Base-by-base conservation (phyloP, 345 rosid genomes). In the Pseudoturritis turrita region DNA sequence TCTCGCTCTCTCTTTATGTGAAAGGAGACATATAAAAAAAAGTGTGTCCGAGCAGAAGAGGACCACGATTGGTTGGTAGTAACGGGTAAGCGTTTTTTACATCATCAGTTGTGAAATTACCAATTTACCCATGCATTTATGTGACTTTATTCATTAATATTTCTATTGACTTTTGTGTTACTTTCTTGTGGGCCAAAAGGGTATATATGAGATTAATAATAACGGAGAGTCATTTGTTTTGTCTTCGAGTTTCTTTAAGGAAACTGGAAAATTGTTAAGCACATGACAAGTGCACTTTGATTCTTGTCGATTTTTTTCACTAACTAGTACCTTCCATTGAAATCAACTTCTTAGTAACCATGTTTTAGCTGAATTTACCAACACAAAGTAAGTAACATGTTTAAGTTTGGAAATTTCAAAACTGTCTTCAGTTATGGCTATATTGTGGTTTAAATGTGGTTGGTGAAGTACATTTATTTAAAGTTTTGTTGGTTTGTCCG, bases 51-150 rank as follows among this genome's bases (percentile, higher is more conserved):
- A 69, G 25, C 65, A 61, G 49, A 59, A 58, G 74, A 49, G 28
- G 46, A 61, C 57, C 50, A 63, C 39, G 49, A 72, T 53, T 73
- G 64, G 71, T 53, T 73, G 64, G 71, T 63, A 37, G 64, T 63
- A 63, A 62, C 56, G 22, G 76, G 64, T 54, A 25, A 72, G 57
- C 64, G 49, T 72, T 54, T 44, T 72, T 72, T 40, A 62, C 37
- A 40, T 6, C 15, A 36, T 15, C 41, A 15, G 12, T 23, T 33
- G 1, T 15, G 0, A 12, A 54, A 15, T 29, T 43, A 72, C 63
- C 0, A 3, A 11, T 33, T 21, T 52, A 22, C 63, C 76, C 46
- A 19, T 72, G 46, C 54, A 62, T 31, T 72, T 31, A 62, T 51
- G 45, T 5, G 45, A 29, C 37, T 62, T 61, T 62, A 62, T 40